Evolutionary conservation across 352 stramenopile species (phyloP), one percentile per base, ranked within the genome.

Genomic region (Phytophthora lateralis): DNA sequence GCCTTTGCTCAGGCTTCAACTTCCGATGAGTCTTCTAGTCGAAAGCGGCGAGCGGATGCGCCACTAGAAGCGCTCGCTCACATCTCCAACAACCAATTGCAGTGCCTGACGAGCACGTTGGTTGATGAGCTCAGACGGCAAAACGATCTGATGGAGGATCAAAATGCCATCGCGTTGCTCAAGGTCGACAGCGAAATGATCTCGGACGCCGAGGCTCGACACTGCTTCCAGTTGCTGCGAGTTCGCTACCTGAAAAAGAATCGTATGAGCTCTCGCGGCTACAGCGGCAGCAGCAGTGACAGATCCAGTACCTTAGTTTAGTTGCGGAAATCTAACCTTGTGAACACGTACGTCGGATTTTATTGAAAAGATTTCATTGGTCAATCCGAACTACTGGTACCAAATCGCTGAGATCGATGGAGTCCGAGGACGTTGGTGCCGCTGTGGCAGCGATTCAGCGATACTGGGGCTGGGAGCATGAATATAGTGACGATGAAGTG

Each of bases 81-180:
- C 12, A 32, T 24, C 4, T 1, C 63, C 0, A 39, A 38, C 8
- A 14, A 21, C 9, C 67, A 80, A 34, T 39, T 78, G 4, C 64
- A 63, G 11, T 64, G 55, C 15, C 27, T 85, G 8, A 72, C 75
- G 2, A 69, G 48, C 15, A 52, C 63, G 11, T 67, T 89, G 43
- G 63, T 81, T 15, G 71, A 82, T 21, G 76, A 90, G 58, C 64
- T 93, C 27, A 64, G 71, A 43, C 76, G 78, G 17, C 76, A 83
- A 15, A 91, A 87, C 29, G 77, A 89, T 29, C 50, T 93, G 26
- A 62, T 93, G 21, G 83, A 91, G 52, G 83, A 93, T 26, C 79
- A 88, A 60, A 93, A 93, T 39, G 70, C 80, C 21, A 88, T 93
- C 43, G 62, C 81, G 26, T 57, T 93, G 5, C 80, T 93, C 17